Conservation (phyloP, 139 green algal genomes). For the Ettlia oleoabundans region DNA sequence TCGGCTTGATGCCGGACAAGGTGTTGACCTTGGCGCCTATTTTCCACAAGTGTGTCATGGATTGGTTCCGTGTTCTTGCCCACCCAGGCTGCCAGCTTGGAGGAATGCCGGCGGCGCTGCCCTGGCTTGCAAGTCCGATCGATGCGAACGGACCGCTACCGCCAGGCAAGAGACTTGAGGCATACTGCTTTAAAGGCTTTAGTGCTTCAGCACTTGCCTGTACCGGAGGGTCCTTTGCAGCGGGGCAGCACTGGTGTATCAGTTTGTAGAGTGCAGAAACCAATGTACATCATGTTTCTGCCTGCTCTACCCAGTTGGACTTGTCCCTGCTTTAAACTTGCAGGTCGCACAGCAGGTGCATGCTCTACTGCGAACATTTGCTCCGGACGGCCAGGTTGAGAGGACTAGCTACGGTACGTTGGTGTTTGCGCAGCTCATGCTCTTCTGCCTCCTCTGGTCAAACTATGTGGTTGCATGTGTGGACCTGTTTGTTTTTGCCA, state of each 20-base stretch:
- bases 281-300: too few relatives aligned
- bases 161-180: conserved; percentile 13
- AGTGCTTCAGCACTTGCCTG: background rate
- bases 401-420: conserved; percentile 64
- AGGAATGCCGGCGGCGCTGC: conserved; percentile 57
- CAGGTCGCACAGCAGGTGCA: conserved; percentile 57
- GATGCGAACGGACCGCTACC: conserved; percentile 68
- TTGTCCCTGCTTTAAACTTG: background rate
- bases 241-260: too few relatives aligned
- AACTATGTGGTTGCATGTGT: too few relatives aligned
- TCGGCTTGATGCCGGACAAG: too few relatives aligned
- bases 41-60: too few relatives aligned
- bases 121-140: conserved; percentile 59
- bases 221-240: too few relatives aligned
- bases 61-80: too few relatives aligned
- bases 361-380: conserved; percentile 45
- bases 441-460: background rate
- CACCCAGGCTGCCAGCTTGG: conserved; percentile 51
- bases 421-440: conserved; percentile 47
- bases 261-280: too few relatives aligned
- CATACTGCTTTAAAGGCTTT: background rate
- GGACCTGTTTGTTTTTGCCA: too few relatives aligned
- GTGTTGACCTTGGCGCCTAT: too few relatives aligned
- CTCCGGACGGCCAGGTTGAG: conserved; percentile 36
- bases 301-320: too few relatives aligned